Base-by-base conservation (phyloP, 2,329 filamentous ascomycete genomes). In the Colletotrichum simmondsii region DNA sequence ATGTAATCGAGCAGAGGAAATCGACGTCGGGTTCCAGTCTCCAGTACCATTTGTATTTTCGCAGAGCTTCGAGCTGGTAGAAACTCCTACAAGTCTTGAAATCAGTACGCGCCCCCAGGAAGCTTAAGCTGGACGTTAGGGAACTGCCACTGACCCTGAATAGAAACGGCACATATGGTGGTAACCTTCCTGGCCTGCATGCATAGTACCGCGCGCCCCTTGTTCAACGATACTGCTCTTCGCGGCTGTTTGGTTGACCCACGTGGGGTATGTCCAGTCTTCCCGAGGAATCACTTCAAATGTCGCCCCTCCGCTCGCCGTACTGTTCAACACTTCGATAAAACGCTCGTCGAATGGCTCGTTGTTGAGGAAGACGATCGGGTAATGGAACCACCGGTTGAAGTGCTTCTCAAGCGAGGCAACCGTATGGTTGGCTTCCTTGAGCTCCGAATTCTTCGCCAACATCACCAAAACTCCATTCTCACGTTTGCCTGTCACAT, bases 1-100 rank as follows among this genome's bases (percentile, higher is more conserved):
- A 86, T n/a, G 84, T 85, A 49, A 86, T 83, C 65, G 82, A 81
- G 79, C 85, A 86, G 73, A 79, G 82, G 74, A 83, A 86, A 64
- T 85, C 80, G 66, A 85, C 83, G 65, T 85, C 82, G 24, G 85
- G 84, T 70, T 86, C 85, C 26, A 86, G 77, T 14, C 85, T 80
- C 84, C 85, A 86, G 78, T 86, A 86, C 84, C 84, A 86, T 75
- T 83, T 84, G 79, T 85, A 86, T 58, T 82, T 78, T 74, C 78
- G 78, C 26, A 86, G 78, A 1, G 78, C 82, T 8, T 83, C 80
- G 62, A 85, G 79, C 54, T 83, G 80, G 80, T 85, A 86, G 74
- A 86, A 86, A 63, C 49, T 60, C 28, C 24, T 49, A 19, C 42
- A n/a, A 19, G 8, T 11, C 0, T 49, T 1, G 8, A 49, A 49